Base-by-base conservation (phyloP, 179 eudicot species). In the Beta corolliflora region DNA sequence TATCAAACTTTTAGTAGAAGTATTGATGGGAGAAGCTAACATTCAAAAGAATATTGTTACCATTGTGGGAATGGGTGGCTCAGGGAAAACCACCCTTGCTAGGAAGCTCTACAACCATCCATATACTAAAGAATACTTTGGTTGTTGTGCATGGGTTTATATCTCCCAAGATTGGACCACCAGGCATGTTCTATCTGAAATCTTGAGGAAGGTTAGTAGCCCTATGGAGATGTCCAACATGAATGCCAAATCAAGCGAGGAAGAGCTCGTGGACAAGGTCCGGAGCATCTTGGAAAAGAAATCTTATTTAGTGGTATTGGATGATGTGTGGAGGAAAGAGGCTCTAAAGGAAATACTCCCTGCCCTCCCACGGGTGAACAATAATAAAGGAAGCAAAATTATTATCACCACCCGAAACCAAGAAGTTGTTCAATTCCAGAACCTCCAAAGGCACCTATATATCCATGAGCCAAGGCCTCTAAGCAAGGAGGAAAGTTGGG, bases 31-130 rank as follows among this genome's bases (percentile, higher is more conserved):
- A 15, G 54, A 60, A 36, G 45, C 0, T 25, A 53, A 61, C 3
- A 16, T n/a, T 11, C 52, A 48, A 9, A 9, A 48, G 9, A 48
- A 52, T 14, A 44, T 88, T 61, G 44, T 88, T 9, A 85, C 86
- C 8, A 77, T 90, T 55, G 85, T 84, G 12, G 93, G 90, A 19
- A 88, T 90, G 93, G 91, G 91, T 48, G 93, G 93, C 8, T 83
- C 82, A 18, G 93, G 93, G 5, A 90, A 90, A 76, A 90, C 93
- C n/a, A 90, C 93, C 52, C 36, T 90, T 29, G 89, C 85, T 50
- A 83, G 86, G 66, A 87, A 85, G 79, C 86, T 87, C 46, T 90
- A 81, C 82, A 83, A 83, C 54, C 83, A 86, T 52, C 85, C 61
- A 8, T 64, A 13, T 16, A 58, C 81, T 14, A 76, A 82, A 71